Base-by-base conservation (phyloP, 306 rosid genomes). In the Citrullus mucosospermus region DNA sequence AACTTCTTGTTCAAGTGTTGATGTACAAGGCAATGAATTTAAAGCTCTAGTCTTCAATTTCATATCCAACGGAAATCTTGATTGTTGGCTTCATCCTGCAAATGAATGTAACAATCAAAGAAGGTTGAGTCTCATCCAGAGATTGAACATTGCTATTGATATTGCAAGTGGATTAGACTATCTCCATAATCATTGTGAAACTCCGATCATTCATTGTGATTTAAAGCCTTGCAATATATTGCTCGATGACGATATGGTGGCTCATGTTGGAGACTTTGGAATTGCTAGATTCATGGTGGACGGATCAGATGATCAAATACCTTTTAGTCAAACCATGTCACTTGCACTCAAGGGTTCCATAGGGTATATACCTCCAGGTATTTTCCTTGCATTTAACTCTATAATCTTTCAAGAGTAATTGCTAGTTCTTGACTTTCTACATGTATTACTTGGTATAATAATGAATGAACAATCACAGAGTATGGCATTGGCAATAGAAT, bases 91-190 rank as follows among this genome's bases (percentile, higher is more conserved):
- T 60, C 67, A 60, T 30, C 15, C 39, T 4, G 11, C 17, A 59
- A 5, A 60, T 28, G 16, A 25, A 4, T 16, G 65, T 5, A 4
- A 4, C 34, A 59, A 60, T 30, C 72, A 30, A 59, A 56, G 17
- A 16, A 79, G 72, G 32, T 43, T 84, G 78, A 86, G 61, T 53
- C 55, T 86, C 22, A 66, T 77, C 46, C 82, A 84, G 15, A 84
- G 86, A 74, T 39, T 44, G 22, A 81, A 77, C 62, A 53, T 53
- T 62, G 79, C 41, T 4, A n/a, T 80, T 51, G 88, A 85, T 71
- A 86, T 83, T 76, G 86, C 87, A 8, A 63, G 51, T 79, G 90
- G 82, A 32, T 25, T 85, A 6, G 77, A 83, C 9, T 79, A 85
- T 73, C 88, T 86, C 15, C 82, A 84, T 30, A 36, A 77, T 22